A percentile compares a stretch with the other conserved stretches of the same genome.
Evolutionary conservation across 2,329 filamentous ascomycete genomes (phyloP).

Genomic region (Cordyceps fumosorosea): DNA sequence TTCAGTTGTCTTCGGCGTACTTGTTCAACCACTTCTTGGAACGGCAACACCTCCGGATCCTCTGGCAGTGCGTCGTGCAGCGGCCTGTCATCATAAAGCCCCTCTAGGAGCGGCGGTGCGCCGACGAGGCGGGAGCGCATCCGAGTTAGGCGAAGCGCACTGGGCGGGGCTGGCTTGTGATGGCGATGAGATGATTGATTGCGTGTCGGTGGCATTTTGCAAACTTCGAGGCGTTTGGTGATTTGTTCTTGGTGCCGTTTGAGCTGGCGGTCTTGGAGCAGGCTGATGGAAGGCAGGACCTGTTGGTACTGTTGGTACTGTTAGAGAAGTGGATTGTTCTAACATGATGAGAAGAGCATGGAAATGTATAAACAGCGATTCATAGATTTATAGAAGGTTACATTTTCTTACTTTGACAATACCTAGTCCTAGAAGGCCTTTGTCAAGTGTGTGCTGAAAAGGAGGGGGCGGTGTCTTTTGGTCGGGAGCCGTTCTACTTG

Average conservation of each 20-base stretch:
- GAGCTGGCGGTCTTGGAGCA: not conserved
- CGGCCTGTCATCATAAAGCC: conserved; percentile 16
- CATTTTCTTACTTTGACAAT: not conserved
- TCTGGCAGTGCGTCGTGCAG: conserved; percentile 11
- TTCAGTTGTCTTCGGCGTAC: not conserved
- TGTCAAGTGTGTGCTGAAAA: not conserved
- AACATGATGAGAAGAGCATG: not conserved
- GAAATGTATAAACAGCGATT: not conserved
- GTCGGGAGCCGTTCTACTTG: not conserved
- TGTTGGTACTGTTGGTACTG: not conserved
- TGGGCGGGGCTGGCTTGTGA: not conserved
- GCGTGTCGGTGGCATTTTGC: not conserved
- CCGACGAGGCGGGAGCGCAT: conserved; percentile 18
- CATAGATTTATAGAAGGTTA: not conserved
- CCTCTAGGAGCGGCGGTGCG: conserved; percentile 20
- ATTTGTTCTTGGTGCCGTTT: not conserved
- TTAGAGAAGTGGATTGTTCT: not conserved
- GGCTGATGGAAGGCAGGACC: not conserved
- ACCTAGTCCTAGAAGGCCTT: not conserved
- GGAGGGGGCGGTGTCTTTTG: not conserved
- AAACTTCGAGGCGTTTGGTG: not conserved
- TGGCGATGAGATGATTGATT: no score
- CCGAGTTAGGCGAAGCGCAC: not conserved
- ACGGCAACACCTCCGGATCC: conserved; percentile 17
- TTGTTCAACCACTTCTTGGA: conserved; percentile 13